Evolutionary conservation across 2,329 filamentous ascomycete genomes (phyloP).

Genomic region (Fusarium albosuccineum): DNA sequence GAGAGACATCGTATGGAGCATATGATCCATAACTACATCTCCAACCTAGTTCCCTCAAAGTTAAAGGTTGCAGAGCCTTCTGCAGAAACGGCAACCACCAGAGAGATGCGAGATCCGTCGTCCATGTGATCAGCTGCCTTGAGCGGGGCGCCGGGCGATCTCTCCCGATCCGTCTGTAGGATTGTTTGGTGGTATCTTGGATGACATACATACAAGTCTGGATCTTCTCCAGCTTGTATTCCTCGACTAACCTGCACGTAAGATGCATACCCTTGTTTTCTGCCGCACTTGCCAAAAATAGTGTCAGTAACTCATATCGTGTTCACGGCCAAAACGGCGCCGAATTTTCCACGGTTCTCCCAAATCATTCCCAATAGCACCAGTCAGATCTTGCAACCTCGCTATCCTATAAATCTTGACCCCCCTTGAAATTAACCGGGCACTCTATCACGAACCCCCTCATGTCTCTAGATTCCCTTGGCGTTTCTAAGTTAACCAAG

Average conservation of each 20-base stretch:
- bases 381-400: too few species aligned
- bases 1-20: conserved; percentile 84
- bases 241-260: conserved; percentile 77
- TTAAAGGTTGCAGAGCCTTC: conserved; percentile 80
- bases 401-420: too few species aligned
- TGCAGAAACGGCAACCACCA: conserved; percentile 80
- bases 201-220: conserved; percentile 68
- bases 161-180: conserved; percentile 28
- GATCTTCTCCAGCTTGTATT: conserved; percentile 79
- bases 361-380: too few species aligned
- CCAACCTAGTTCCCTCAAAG: conserved; percentile 50
- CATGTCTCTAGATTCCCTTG: too few species aligned
- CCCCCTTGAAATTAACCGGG: too few species aligned
- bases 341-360: too few species aligned
- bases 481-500: too few species aligned
- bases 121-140: conserved; percentile 76
- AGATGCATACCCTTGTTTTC: conserved; percentile 88
- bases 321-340: too few species aligned
- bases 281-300: conserved; percentile 85
- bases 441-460: too few species aligned
- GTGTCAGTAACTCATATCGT: conserved; percentile 65
- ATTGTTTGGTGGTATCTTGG: conserved; percentile 55
- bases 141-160: conserved; percentile 39
- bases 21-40: conserved; percentile 69
- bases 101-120: conserved; percentile 82